phyloP scores from a whole-genome alignment of 495 filamentous ascomycete genomes.

The Tuber indicum region DNA sequence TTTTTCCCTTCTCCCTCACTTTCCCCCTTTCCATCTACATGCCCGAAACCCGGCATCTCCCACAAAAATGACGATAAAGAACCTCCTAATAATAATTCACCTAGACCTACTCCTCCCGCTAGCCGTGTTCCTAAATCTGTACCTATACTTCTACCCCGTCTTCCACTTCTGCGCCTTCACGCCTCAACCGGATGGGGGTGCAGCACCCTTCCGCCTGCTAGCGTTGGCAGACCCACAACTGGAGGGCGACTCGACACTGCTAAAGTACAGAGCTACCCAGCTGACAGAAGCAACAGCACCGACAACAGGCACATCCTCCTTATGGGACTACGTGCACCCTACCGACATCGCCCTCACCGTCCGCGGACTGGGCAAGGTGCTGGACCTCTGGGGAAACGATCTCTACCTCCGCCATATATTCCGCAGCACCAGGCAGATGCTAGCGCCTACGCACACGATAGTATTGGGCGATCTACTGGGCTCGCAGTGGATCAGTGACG shows the following conservation, averaged over 20 bases:
- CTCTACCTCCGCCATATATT: slow-evolving; percentile 91
- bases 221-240: slow-evolving; percentile 90
- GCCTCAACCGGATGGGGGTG: slow-evolving; percentile 44
- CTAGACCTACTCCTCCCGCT: slow-evolving; percentile 59
- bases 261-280: slow-evolving; percentile 37
- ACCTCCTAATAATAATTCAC: slow-evolving; percentile 38
- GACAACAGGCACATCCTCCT: slow-evolving; percentile 22
- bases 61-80: slow-evolving; percentile 44
- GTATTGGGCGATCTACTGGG: slow-evolving; percentile 88
- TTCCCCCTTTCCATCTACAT: background rate
- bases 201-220: slow-evolving; percentile 77
- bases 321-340: slow-evolving; percentile 48
- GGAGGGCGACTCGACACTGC: slow-evolving; percentile 82
- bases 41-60: background rate
- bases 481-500: slow-evolving; percentile 89
- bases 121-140: slow-evolving; percentile 60
- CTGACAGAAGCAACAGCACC: too few relatives aligned
- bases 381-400: slow-evolving; percentile 91
- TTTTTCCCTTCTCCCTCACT: background rate
- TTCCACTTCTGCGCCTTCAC: slow-evolving; percentile 80
- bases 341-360: slow-evolving; percentile 32
- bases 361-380: slow-evolving; percentile 55
- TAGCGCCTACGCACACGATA: slow-evolving; percentile 74
- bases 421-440: slow-evolving; percentile 65
- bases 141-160: slow-evolving; percentile 83